phyloP scores from a whole-genome alignment of 129 eudicot species.

The Flaveria bidentis region DNA sequence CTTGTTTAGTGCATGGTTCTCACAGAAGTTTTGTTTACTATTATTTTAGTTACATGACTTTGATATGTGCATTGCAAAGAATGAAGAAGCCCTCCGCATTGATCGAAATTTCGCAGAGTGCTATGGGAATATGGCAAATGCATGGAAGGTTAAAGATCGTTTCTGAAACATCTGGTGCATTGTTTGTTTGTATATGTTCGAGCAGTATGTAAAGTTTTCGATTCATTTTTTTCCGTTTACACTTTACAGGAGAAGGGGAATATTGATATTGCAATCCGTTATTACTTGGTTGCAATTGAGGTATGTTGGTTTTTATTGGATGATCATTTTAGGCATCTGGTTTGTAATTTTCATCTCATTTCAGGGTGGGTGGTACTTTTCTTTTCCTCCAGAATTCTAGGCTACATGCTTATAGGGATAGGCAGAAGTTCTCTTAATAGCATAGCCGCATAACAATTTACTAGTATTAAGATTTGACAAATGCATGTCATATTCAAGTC shows the following conservation, averaged over 20 bases:
- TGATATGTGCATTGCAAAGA: slow-evolving; percentile 82
- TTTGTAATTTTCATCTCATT: not conserved
- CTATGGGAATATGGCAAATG: slow-evolving; percentile 99
- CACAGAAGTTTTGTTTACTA: slow-evolving; percentile 8
- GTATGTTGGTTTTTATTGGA: slow-evolving; percentile 38
- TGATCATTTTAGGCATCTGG: not conserved
- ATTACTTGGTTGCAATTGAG: slow-evolving; percentile 89
- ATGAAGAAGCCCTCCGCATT: slow-evolving; percentile 90
- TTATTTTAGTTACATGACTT: slow-evolving; percentile 73
- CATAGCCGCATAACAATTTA: not conserved
- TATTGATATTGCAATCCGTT: slow-evolving; percentile 90
- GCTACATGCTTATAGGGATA: not conserved
- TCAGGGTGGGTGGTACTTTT: not conserved
- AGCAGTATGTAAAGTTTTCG: not conserved
- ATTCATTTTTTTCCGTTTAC: not conserved
- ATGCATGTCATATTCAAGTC: not conserved
- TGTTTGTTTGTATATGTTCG: not conserved
- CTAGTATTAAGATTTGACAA: slow-evolving; percentile 10
- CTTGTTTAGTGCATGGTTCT: slow-evolving; percentile 20
- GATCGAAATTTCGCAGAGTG: slow-evolving; percentile 96
- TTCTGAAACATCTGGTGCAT: not conserved
- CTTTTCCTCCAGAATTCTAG: not conserved
- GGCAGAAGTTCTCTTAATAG: not conserved
- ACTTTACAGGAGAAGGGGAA: slow-evolving; percentile 90
- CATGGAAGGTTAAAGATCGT: slow-evolving; percentile 72